Evolutionary conservation across 106 monocot genomes (phyloP), one percentile per base, ranked within the genome.

Genomic region (Phalaenopsis aphrodite): DNA sequence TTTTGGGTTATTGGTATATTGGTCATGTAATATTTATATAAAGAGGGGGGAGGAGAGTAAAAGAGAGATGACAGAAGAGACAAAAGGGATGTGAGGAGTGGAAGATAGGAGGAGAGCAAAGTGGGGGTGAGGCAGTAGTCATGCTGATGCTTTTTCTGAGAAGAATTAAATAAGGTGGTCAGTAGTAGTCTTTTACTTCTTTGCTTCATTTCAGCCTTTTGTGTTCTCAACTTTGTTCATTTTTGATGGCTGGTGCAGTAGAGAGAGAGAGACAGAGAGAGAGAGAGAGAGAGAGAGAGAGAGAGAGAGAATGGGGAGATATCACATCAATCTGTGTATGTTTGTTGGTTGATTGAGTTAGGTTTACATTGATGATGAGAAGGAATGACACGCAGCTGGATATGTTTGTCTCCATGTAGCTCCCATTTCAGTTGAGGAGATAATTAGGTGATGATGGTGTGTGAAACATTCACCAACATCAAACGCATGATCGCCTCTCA

Each of bases 111-210:
- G 64, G 8, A 65, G n/a, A 65, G 64, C 64, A 65, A 65, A 69
- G 69, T 38, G 14, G 69, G 69, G 69, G 10, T 37, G 58, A 76
- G 38, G 82, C 15, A 11, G 69, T 83, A 69, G 83, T 83, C 42
- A 78, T 78, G 77, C 83, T 82, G 76, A 82, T 82, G 82, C 43
- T 66, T 49, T 30, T 39, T 76, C 77, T 76, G 82, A 77, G 49
- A 81, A 17, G 69, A 68, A 77, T 24, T 77, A 37, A 77, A 77
- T 77, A 36, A 17, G 36, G 43, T 7, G n/a, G 42, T 42, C 24
- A 69, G 24, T 69, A 1, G 24, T 69, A 12, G 69, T 69, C 1
- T 69, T 12, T 69, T 37, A 36, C 42, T 73, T 42, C 42, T 73
- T 73, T 73, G 42, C 73, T 19, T 73, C 73, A 42, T 42, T 73